Evolutionary conservation across 75 land plant species (phyloP), one percentile per base, ranked within the genome.

Genomic region (Pinus taeda): DNA sequence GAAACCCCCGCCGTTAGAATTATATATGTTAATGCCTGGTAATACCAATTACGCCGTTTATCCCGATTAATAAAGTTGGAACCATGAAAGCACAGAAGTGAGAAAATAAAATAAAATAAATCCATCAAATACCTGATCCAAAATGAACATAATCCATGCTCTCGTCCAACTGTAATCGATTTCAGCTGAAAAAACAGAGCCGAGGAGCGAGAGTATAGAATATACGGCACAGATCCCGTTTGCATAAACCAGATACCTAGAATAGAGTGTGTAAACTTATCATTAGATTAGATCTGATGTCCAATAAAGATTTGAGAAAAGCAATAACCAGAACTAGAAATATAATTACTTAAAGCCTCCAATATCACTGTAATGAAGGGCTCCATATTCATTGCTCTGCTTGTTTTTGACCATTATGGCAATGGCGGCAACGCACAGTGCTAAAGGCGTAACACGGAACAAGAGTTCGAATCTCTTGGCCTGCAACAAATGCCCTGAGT

Each of bases 11-110:
- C 83, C 76, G 90, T 80, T 24, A 88, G 76, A 81, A 88, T 73
- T 55, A 86, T 76, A 77, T 88, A 88, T 13, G 92, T 84, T 20
- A 88, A n/a, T 15, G 84, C 74, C 92, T 90, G 88, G 13, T 57
- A 36, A 17, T 72, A 58, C 15, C 21, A 66, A 26, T 36, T 22
- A 4, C n/a, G 11, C 60, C 6, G 11, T 60, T 8, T 17, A 49
- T 9, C 1, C 6, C 3, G 8, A 17, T 49, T 67, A 14, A 15
- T 60, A 15, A 29, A 69, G 59, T 6, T 80, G 70, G 58, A 22
- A 53, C 55, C n/a, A 53, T 49, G 33, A 59, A 60, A 58, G 20
- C 17, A 15, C 59, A 59, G 2, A 26, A 30, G 39, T 6, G 39
- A 15, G 9, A 39, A 74, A 49, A 45, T 2, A 15, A 37, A 36